Evolutionary conservation across 257 asterid species (phyloP).

Genomic region (Eucommia ulmoides): DNA sequence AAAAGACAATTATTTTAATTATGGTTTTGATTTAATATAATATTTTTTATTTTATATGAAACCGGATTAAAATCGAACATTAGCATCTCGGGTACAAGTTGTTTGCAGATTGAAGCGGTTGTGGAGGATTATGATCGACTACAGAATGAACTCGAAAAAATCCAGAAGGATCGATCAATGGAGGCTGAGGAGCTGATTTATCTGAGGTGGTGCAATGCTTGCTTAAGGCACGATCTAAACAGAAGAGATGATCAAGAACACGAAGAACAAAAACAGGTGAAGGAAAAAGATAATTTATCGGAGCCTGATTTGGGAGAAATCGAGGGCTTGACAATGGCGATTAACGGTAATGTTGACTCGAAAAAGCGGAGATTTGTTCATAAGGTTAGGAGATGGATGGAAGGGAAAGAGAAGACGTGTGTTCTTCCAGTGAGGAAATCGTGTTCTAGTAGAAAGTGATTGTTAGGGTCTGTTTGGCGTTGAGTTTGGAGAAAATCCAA

Average conservation of each 20-base stretch:
- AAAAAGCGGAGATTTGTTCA: constrained; percentile 31
- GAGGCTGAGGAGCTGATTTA: background rate
- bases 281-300: background rate
- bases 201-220: background rate
- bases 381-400: constrained; percentile 51
- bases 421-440: constrained; percentile 29
- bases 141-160: background rate
- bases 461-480: no score
- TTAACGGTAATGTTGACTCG: constrained; percentile 18
- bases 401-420: constrained; percentile 26
- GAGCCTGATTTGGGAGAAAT: constrained; percentile 10
- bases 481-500: no score
- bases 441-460: constrained; percentile 40
- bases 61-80: no score
- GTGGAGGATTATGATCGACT: background rate
- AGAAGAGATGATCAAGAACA: background rate
- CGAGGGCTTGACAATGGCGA: constrained; percentile 20
- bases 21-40: background rate
- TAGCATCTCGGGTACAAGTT: background rate
- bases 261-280: background rate
- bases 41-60: no score
- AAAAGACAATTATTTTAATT: background rate
- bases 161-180: background rate
- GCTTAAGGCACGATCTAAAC: background rate
- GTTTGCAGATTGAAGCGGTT: background rate